A percentile compares a stretch with the other conserved stretches of the same genome.
These are phyloP conservation scores for Paramecium sexaurelia DNA, from an alignment of 73 alveolate genomes.

Conservation along the genomic window DNA sequence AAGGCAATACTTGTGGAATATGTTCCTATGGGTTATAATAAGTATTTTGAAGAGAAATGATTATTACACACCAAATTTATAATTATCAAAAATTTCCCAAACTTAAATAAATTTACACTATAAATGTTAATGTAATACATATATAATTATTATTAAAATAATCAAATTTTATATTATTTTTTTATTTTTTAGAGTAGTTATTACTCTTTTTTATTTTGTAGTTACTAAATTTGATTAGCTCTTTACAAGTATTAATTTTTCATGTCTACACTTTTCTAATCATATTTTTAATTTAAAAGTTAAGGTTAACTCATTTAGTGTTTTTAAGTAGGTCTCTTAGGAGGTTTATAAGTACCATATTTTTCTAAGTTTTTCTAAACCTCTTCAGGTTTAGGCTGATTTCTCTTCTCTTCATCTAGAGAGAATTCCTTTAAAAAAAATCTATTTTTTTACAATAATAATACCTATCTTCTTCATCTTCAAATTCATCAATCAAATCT, in stretches of 20 bases:
- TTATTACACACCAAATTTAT: too few relatives aligned
- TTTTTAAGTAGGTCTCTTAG: conserved; percentile 46
- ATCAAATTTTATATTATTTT: conserved; percentile 47
- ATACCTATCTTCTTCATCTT: conserved; percentile 54
- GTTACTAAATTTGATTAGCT: conserved; percentile 29
- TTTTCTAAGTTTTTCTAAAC: conserved; percentile 16
- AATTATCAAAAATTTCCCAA: too few relatives aligned
- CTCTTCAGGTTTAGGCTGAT: conserved; percentile 25
- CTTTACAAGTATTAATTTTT: conserved; percentile 42
- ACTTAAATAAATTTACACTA: not conserved
- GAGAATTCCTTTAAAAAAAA: conserved; percentile 51
- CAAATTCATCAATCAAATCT: conserved; percentile 52
- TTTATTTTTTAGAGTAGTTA: conserved; percentile 12
- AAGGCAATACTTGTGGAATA: conserved; percentile 61
- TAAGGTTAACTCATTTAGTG: conserved; percentile 25
- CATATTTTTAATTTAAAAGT: not conserved
- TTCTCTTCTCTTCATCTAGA: conserved; percentile 15
- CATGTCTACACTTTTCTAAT: not conserved
- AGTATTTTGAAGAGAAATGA: not conserved
- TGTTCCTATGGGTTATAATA: not conserved
- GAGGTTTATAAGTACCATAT: conserved; percentile 47
- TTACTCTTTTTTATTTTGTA: conserved; percentile 25
- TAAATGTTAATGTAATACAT: not conserved
- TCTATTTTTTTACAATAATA: not conserved
- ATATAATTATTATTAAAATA: not conserved